phyloP scores from a whole-genome alignment of 2,329 filamentous ascomycete species.

The Neopestalotiopsis sp. region DNA sequence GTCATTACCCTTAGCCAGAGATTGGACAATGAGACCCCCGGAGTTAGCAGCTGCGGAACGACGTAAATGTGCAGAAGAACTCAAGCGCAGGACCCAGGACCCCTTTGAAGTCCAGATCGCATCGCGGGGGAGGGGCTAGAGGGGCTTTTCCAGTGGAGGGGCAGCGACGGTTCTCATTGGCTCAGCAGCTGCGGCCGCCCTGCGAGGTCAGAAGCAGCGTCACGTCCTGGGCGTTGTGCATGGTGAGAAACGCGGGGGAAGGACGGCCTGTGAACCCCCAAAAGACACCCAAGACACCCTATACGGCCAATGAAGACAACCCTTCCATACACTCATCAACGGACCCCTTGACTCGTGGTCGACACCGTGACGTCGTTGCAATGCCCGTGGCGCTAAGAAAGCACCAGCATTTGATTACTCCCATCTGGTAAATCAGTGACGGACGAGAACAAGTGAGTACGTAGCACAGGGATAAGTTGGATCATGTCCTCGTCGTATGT shows the following conservation, averaged over 20 bases:
- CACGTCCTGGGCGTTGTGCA: not conserved
- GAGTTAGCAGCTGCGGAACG: not conserved
- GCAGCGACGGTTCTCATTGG: not conserved
- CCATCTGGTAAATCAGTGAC: not conserved
- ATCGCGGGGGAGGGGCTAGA: slow-evolving; percentile 13
- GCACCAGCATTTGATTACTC: not conserved
- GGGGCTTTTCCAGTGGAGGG: slow-evolving; percentile 6
- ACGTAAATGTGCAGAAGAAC: slow-evolving; percentile 10
- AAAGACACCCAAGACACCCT: not conserved
- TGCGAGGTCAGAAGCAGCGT: not conserved
- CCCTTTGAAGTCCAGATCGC: not conserved
- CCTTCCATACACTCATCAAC: not conserved
- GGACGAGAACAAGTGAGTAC: not conserved
- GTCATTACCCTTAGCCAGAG: slow-evolving; percentile 5
- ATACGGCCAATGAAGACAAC: slow-evolving; percentile 8
- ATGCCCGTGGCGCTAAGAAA: not conserved
- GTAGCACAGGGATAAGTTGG: not conserved
- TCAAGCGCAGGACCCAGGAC: too few species aligned
- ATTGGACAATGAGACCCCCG: not conserved
- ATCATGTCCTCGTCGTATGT: not conserved
- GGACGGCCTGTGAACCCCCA: not conserved
- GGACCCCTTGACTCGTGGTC: not conserved
- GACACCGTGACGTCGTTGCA: slow-evolving; percentile 12
- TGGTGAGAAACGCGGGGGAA: slow-evolving; percentile 3
- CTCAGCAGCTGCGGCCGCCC: not conserved